phyloP scores from a whole-genome alignment of 345 rosid species.

The Citrus sp. region DNA sequence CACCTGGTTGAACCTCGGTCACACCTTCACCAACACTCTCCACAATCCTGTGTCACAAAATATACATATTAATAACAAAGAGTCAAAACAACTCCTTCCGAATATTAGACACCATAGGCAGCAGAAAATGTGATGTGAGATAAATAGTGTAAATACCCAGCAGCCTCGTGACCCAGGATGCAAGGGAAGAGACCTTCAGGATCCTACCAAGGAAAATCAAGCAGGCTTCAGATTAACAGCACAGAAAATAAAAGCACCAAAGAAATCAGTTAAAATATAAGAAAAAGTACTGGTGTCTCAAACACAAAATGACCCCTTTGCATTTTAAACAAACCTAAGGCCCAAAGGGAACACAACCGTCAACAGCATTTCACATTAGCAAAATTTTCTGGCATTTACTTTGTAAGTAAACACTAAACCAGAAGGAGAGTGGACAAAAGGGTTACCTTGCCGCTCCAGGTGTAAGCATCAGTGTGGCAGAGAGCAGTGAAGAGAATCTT shows the following conservation, averaged over 20 bases:
- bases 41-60: conserved; percentile 53
- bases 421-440: not conserved
- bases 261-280: not conserved
- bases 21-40: conserved; percentile 99
- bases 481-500: conserved; percentile 87
- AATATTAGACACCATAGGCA: not conserved
- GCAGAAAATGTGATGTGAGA: not conserved
- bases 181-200: conserved; percentile 97
- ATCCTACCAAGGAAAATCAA: conserved; percentile 49
- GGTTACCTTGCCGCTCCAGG: conserved; percentile 98
- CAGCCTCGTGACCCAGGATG: conserved; percentile 97
- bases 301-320: not conserved
- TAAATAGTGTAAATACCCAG: conserved; percentile 53
- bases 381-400: too few species aligned
- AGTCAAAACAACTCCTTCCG: not conserved
- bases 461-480: conserved; percentile 97
- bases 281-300: not conserved
- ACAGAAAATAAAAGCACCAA: not conserved
- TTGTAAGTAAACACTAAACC: not conserved
- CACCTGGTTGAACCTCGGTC: conserved; percentile 86
- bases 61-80: not conserved
- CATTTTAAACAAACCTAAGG: not conserved
- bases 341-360: not conserved
- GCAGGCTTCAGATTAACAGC: not conserved
- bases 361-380: not conserved